Percentiles rank a stretch among this genome's conserved stretches.
These are phyloP conservation scores for Ramicandelaber brevisporus DNA, from an alignment of 192 early-diverging fungal genomes.

Conservation along the genomic window DNA sequence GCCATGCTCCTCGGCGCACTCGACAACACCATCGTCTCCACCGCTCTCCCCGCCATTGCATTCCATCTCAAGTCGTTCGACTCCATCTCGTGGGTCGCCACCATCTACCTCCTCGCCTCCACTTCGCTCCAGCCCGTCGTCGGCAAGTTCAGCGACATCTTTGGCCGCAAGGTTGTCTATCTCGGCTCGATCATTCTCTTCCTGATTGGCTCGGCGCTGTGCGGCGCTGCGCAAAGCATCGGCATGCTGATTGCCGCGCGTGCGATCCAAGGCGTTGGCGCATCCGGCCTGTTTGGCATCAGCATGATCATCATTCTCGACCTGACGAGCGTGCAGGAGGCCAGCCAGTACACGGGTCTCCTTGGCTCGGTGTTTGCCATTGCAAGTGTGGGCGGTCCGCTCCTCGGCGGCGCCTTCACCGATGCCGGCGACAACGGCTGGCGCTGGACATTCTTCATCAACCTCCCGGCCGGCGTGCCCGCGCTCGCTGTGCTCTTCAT, in stretches of 20 bases:
- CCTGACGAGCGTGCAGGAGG: slow-evolving; percentile 32
- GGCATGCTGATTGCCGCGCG: slow-evolving; percentile 31
- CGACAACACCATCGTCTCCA: slow-evolving; percentile 62
- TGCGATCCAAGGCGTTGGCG: slow-evolving; percentile 45
- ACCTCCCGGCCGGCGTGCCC: slow-evolving; percentile 34
- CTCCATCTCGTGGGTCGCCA: slow-evolving; percentile 60
- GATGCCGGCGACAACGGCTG: slow-evolving; percentile 24
- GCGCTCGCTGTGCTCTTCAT: slow-evolving; percentile 24
- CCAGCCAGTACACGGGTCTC: slow-evolving; percentile 40
- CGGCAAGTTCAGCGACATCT: slow-evolving; percentile 65
- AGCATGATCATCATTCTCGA: slow-evolving; percentile 50
- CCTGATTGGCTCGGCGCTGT: slow-evolving; percentile 17
- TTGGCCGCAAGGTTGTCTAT: slow-evolving; percentile 15
- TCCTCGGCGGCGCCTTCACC: slow-evolving; percentile 37
- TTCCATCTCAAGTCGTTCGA: slow-evolving; percentile 30
- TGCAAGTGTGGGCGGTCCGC: slow-evolving; percentile 38
- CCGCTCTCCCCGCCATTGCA: slow-evolving; percentile 44
- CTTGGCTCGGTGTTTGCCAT: slow-evolving; percentile 29
- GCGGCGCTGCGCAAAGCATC: slow-evolving; percentile 12
- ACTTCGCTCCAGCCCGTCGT: slow-evolving; percentile 52
- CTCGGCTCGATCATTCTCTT: slow-evolving; percentile 14
- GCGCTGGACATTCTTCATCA: slow-evolving; percentile 58
- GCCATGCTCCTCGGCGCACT: slow-evolving; percentile 42
- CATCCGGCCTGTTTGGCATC: slow-evolving; percentile 33
- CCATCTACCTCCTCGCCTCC: slow-evolving; percentile 34